Percentiles rank a stretch among this genome's conserved stretches.
These are phyloP conservation scores for Sugiyamaella marilandica DNA, from an alignment of 805 yeast species.

Conservation along the genomic window DNA sequence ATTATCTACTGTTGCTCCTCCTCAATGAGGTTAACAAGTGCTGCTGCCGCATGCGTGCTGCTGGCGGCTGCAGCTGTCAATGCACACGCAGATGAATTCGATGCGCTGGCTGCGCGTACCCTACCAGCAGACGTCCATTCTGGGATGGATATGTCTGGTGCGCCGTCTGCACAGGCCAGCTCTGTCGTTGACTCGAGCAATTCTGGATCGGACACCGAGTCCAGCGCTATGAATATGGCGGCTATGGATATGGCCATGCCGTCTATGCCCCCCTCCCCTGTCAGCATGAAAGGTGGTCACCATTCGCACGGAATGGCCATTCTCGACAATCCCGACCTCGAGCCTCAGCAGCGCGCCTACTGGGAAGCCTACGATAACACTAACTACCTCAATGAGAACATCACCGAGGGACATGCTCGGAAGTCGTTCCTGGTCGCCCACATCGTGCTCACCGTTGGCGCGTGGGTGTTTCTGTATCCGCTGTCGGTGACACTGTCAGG, in stretches of 20 bases:
- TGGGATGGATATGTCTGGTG: too few species aligned
- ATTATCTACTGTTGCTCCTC: background rate
- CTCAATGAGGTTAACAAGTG: constrained; percentile 1
- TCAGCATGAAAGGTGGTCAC: constrained; percentile 5
- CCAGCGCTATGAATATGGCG: background rate
- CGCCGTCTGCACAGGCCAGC: too few species aligned
- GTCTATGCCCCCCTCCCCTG: constrained; percentile 16
- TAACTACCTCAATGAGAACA: constrained; percentile 41
- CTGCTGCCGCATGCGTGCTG: background rate
- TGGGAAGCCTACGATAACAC: constrained; percentile 81
- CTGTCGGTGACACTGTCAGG: constrained; percentile 59
- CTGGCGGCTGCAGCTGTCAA: constrained; percentile 1
- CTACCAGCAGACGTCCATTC: too few species aligned
- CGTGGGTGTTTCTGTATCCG: constrained; percentile 62
- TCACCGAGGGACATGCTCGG: constrained; percentile 42
- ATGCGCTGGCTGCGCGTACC: background rate
- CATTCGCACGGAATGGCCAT: constrained; percentile 71
- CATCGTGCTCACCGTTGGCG: constrained; percentile 38
- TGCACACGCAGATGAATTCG: constrained; percentile 4
- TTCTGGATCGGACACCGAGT: too few species aligned
- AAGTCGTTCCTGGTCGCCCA: constrained; percentile 54
- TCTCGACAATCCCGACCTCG: constrained; percentile 53
- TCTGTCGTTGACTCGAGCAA: too few species aligned
- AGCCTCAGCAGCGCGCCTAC: constrained; percentile 65
- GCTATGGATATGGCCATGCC: background rate